A percentile compares a stretch with the other conserved stretches of the same genome.
These are phyloP conservation scores for Biancaea sappan DNA, from an alignment of 306 rosid genomes.

Conservation along the genomic window DNA sequence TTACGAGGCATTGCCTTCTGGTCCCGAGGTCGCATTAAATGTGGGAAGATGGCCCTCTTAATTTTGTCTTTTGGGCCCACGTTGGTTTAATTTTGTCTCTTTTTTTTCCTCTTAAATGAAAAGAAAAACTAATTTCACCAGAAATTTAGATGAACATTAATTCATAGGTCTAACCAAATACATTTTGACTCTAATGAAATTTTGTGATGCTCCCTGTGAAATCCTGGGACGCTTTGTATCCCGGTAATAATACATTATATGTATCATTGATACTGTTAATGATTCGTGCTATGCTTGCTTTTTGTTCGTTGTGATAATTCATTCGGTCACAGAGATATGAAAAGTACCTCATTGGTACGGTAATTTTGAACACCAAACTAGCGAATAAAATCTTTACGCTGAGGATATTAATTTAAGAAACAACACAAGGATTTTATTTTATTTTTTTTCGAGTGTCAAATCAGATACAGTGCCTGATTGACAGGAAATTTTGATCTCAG, in stretches of 20 bases:
- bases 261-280: background rate
- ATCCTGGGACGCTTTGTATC: constrained; percentile 1
- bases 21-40: constrained; percentile 59
- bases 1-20: constrained; percentile 67
- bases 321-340: background rate
- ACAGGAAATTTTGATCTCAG: background rate
- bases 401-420: background rate
- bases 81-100: background rate
- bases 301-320: background rate
- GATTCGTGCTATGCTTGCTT: background rate
- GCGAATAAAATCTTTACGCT: background rate
- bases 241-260: background rate
- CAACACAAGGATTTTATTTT: background rate
- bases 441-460: background rate
- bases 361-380: background rate
- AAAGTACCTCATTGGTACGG: background rate
- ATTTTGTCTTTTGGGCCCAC: background rate
- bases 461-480: background rate
- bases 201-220: background rate
- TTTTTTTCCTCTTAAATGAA: no score
- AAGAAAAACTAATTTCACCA: constrained; percentile 15
- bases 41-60: background rate
- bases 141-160: background rate
- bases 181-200: background rate
- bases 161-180: constrained; percentile 25